A percentile compares a stretch with the other conserved stretches of the same genome.
Conservation (phyloP, 805 yeast genomes). For the Phaffomyces antillensis region DNA sequence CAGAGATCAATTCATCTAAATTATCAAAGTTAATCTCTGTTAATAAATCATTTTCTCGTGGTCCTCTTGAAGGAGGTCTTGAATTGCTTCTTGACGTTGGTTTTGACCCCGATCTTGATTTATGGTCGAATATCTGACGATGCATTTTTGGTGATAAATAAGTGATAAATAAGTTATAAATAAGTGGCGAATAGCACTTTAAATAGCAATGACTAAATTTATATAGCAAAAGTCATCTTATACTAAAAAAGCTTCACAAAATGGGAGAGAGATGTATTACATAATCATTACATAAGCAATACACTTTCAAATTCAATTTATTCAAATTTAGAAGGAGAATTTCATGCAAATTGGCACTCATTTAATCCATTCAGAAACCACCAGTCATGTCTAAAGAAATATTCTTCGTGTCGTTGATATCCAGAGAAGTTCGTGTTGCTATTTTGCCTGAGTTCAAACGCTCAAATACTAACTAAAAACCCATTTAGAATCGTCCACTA, state of each 20-base stretch:
- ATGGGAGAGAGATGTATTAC: no score
- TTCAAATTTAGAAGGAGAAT: no score
- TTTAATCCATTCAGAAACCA: not conserved
- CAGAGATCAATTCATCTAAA: slow-evolving; percentile 20
- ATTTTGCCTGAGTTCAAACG: not conserved
- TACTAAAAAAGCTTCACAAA: no score
- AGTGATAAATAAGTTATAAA: no score
- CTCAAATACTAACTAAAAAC: not conserved
- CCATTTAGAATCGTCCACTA: slow-evolving; percentile 41
- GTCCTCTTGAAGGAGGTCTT: slow-evolving; percentile 11
- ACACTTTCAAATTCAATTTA: no score
- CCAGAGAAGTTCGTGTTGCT: slow-evolving; percentile 27
- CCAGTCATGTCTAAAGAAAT: slow-evolving; percentile 20
- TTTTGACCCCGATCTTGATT: not conserved
- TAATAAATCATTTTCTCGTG: slow-evolving; percentile 15
- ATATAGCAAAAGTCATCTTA: no score
- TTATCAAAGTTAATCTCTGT: slow-evolving; percentile 21
- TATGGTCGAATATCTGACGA: slow-evolving; percentile 1
- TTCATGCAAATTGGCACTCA: no score
- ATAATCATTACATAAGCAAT: no score
- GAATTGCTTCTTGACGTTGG: slow-evolving; percentile 5
- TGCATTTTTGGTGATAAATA: no score
- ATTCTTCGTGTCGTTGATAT: slow-evolving; percentile 48
- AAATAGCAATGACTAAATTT: no score
- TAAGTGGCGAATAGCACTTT: no score